Percentiles rank a stretch among this genome's conserved stretches.
Evolutionary conservation across 805 yeast genomes (phyloP).

Genomic region (Candida incommunis): DNA sequence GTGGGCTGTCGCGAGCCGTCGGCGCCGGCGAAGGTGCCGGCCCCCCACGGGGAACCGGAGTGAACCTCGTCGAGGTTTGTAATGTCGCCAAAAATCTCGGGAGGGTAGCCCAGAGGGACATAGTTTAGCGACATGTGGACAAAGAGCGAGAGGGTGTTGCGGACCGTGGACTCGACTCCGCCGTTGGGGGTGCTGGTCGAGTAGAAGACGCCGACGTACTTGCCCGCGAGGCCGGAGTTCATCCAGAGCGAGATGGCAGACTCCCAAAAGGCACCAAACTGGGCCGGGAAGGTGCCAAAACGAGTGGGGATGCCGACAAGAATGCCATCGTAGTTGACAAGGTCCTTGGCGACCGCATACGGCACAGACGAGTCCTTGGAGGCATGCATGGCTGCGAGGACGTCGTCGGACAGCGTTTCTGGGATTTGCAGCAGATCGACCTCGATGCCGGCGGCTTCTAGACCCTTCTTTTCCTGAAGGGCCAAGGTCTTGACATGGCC

Average conservation of each 20-base stretch:
- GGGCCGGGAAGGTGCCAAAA: constrained; percentile 70
- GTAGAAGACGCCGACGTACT: constrained; percentile 59
- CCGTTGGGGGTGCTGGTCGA: constrained; percentile 70
- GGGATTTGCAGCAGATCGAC: constrained; percentile 66
- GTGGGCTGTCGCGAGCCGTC: constrained; percentile 65
- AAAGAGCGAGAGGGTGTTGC: constrained; percentile 47
- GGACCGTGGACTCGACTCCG: constrained; percentile 63
- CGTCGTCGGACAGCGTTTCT: constrained; percentile 55
- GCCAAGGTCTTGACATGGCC: constrained; percentile 66
- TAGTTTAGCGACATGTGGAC: constrained; percentile 72
- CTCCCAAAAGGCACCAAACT: constrained; percentile 65
- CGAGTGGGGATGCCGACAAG: constrained; percentile 80
- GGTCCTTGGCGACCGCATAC: constrained; percentile 43
- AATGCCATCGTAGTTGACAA: constrained; percentile 61
- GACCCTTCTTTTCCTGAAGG: constrained; percentile 50
- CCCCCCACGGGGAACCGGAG: constrained; percentile 82
- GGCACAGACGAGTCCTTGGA: constrained; percentile 42
- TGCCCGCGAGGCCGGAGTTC: constrained; percentile 53
- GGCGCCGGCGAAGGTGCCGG: constrained; percentile 64
- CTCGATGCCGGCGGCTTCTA: constrained; percentile 49
- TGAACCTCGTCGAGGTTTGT: constrained; percentile 48
- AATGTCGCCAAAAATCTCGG: constrained; percentile 37
- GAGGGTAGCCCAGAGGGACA: constrained; percentile 68
- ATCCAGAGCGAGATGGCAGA: constrained; percentile 74
- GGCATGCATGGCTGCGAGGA: constrained; percentile 35